Evolutionary conservation across 2,329 filamentous ascomycete species (phyloP).

Genomic region (Ceratocystis destructans): DNA sequence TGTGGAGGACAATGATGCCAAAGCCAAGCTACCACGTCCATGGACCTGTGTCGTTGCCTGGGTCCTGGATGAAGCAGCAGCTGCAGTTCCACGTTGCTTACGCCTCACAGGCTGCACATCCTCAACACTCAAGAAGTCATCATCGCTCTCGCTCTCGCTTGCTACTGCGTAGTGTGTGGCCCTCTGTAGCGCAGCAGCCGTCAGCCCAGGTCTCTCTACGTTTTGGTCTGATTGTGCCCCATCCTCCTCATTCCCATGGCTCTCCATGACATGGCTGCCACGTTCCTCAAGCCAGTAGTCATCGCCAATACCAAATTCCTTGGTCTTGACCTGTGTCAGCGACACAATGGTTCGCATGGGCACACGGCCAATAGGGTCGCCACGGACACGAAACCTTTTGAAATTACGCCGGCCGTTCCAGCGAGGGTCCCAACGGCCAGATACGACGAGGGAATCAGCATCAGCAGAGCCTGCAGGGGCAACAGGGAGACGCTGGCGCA

Average conservation of each 20-base stretch:
- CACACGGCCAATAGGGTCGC: constrained; percentile 33
- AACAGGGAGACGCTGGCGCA: constrained; percentile 32
- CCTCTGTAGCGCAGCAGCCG: neutral
- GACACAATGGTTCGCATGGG: constrained; percentile 48
- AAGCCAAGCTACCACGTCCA: neutral
- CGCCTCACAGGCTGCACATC: constrained; percentile 12
- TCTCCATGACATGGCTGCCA: constrained; percentile 20
- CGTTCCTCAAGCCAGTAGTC: constrained; percentile 57
- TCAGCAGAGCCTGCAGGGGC: neutral
- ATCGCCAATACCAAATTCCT: constrained; percentile 60
- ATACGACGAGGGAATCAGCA: constrained; percentile 39
- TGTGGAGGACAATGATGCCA: neutral
- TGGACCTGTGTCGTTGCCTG: neutral
- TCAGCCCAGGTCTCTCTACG: too few species aligned
- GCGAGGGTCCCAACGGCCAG: constrained; percentile 61
- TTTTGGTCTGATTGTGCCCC: neutral
- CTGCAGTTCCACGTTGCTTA: constrained; percentile 5
- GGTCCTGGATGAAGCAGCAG: neutral
- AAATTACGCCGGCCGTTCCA: constrained; percentile 97
- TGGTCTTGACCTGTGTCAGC: constrained; percentile 56
- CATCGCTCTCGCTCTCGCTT: constrained; percentile 26
- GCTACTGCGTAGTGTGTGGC: neutral
- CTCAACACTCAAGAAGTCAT: constrained; percentile 17
- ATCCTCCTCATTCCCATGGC: constrained; percentile 20
- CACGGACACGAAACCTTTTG: constrained; percentile 64